Evolutionary conservation across 192 early-diverging fungal genomes (phyloP), one percentile per base, ranked within the genome.

Genomic region (Coemansia sp.): DNA sequence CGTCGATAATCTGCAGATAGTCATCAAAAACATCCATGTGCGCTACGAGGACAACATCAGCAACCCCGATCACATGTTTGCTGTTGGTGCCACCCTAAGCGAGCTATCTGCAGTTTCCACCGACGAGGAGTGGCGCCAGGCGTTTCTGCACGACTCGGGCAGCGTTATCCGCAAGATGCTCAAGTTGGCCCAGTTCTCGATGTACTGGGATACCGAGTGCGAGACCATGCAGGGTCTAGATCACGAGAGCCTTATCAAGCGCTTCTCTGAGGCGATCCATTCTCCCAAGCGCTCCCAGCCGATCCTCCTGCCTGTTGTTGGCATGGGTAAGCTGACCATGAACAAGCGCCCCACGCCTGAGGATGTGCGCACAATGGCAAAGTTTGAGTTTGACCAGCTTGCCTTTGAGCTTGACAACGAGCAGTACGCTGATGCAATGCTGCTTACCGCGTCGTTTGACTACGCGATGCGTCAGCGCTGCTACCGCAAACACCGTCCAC

Each of bases 21-120:
- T 91, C 8, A 95, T 99, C 67, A 89, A 91, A 52, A 94, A 96
- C 73, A 98, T 98, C 42, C 97, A 99, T 69, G 83, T 99, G 57
- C 83, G 96, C 29, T 99, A 96, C 76, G 97, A 97, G 68, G 97
- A 99, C 83, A 79, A 84, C 22, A 66, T 88, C 57, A 92, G 89
- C 57, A 89, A 89, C 68, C 89, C 89, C 16, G 84, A 83, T 71
- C 88, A 90, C 40, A 89, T 90, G 57, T 92, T 99, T 78, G 90
- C 93, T 0, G 86, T 92, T 16, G 97, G 97, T 14, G 71, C 96
- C 29, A 97, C 96, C 0, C 77, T 99, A 11, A 84, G 85, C 20
- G 93, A 97, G 67, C 87, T 99, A 12, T 95, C 95, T 1, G 96
- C 93, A 2, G 88, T 93, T 14, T 95, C 96, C 4, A 95, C 94